phyloP scores from a whole-genome alignment of 805 yeast species.

The Pichia sporocuriosa region DNA sequence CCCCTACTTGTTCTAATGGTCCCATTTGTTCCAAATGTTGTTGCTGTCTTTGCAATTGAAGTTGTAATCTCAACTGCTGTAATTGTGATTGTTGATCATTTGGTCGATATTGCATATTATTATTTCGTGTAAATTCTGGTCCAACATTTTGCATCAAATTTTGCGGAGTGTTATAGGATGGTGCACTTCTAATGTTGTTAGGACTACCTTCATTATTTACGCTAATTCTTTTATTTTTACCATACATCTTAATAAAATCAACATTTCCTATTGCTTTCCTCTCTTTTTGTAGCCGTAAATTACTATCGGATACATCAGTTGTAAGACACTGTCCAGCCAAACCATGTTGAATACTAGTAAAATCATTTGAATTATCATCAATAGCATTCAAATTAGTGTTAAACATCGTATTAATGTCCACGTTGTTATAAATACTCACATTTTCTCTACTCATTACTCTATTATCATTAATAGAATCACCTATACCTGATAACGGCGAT shows the following conservation, averaged over 20 bases:
- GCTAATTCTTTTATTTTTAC: background rate
- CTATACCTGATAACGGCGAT: background rate
- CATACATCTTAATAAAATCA: background rate
- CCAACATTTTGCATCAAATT: background rate
- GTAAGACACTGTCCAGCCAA: background rate
- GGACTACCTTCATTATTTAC: slow-evolving; percentile 1
- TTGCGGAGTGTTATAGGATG: background rate
- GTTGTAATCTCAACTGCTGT: slow-evolving; percentile 4
- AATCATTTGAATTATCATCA: background rate
- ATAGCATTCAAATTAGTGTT: background rate
- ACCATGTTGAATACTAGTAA: background rate
- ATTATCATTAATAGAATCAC: background rate
- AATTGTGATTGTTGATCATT: slow-evolving; percentile 7
- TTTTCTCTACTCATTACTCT: background rate
- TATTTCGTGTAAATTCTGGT: slow-evolving; percentile 3
- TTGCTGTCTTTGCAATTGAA: slow-evolving; percentile 10
- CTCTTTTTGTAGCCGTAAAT: background rate
- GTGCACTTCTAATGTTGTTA: too few species aligned
- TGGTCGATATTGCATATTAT: slow-evolving; percentile 1
- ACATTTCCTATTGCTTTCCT: background rate
- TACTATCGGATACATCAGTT: background rate
- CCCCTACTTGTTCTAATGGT: background rate
- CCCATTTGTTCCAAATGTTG: slow-evolving; percentile 11
- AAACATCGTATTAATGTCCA: background rate
- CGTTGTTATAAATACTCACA: background rate